Evolutionary conservation across 805 yeast species (phyloP), one percentile per base, ranked within the genome.

Genomic region (Lipomyces sp.): DNA sequence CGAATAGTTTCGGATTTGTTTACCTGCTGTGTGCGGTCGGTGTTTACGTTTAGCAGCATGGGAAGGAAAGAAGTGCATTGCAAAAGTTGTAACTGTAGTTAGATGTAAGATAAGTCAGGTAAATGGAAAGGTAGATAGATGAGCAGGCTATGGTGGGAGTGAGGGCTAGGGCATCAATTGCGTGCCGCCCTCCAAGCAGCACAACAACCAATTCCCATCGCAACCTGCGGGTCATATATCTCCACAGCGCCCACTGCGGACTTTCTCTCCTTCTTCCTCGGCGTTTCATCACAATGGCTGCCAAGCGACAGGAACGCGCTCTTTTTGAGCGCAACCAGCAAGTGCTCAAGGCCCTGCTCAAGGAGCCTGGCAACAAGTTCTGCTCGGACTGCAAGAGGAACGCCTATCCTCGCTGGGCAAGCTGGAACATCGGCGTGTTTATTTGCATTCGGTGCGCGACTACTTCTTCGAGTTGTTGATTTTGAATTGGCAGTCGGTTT

Each of bases 371-470:
- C 33, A 93, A 93, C 73, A 80, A 79, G 63, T 67, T 72, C 39
- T 91, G 98, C 68, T 95, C 90, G 1, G 98, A 91, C 68, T 91
- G 98, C 70, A 91, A 93, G 68, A 77, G 82, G 0, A 78, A 91
- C 13, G 77, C 84, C 32, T 95, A 91, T 68, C 98, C 98, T 21
- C 77, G 98, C 47, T 91, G 98, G 98, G 96, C 98, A 10, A 83
- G 95, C 18, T 91, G 97, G 96, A 89, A 84, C 61, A 68, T 91
- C 47, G 98, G 98, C 22, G 81, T 93, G 49, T 90, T 93, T 63
- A 78, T 91, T 37, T 91, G 98, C 68, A 91, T 91, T 58, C 55
- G 74, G 59, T 63, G 38, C 14, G 61, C 31, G 13, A 18, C 11
- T 14, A 29, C 13, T n/a, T 13, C n/a, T 10, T 11, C 34, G 23